Evolutionary conservation across 2,329 filamentous ascomycete species (phyloP), one percentile per base, ranked within the genome.

Genomic region (Diplodia mutila): DNA sequence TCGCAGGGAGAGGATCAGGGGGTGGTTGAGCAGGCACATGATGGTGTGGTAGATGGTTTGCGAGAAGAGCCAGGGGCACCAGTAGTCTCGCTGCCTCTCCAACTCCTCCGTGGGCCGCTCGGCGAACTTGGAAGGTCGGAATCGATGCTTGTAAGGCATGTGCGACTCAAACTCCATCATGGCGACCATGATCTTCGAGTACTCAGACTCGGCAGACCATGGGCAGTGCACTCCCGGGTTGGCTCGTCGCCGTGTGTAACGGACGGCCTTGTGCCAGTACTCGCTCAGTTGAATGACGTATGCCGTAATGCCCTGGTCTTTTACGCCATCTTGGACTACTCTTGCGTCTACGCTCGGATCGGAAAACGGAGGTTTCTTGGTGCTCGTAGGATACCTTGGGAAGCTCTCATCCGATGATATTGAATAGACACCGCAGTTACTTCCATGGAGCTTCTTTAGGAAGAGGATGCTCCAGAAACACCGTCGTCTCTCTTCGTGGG

Each of bases 21-120:
- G 85, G 68, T 86, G 85, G 63, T 86, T 86, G 9, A 86, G 75
- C 0, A 86, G 78, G 68, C 83, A 85, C 0, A 85, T 78, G 49
- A 85, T 85, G 0, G 83, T 83, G 65, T 85, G 82, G 69, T 86
- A 85, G 16, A 86, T 73, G 67, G 85, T 82, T 68, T 86, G 85
- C 34, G 83, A 80, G 65, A 85, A 78, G 9, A 86, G 77, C 80
- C 82, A 86, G 0, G 84, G 83, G 0, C 81, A 83, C 84, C 84
- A 86, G 68, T 85, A 86, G 54, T 83, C 80, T 23, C 84, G 77
- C 61, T 82, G 78, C 0, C 75, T 72, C 67, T 84, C 77, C 2
- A 86, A 72, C 8, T 82, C 78, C 25, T 82, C 80, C 0, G 75
- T 67, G 0, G 79, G 75, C 34, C 79, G 77, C 21, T 84, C 79